These are phyloP conservation scores for Bromus sterilis DNA, from an alignment of 176 grass and related monocot species.

Conservation along the genomic window DNA sequence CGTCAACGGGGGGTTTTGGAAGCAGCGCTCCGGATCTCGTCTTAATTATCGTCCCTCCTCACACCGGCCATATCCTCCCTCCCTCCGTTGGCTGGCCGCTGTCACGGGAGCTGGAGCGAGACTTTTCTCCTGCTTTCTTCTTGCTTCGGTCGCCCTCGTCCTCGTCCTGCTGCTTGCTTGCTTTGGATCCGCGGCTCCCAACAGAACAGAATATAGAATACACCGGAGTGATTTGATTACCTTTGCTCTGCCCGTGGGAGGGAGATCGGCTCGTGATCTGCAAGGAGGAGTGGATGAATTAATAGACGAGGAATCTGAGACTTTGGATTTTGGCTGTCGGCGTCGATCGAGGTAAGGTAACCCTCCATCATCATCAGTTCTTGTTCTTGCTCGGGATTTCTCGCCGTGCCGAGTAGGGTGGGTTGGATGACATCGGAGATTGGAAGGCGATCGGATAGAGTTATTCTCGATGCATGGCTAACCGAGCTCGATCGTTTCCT, in stretches of 20 bases:
- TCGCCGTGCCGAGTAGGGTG: neutral
- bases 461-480: neutral
- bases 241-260: neutral
- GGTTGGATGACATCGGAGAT: neutral
- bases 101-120: neutral
- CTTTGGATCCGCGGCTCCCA: neutral
- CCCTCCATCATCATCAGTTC: neutral
- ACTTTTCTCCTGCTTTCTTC: neutral
- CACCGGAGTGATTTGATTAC: neutral
- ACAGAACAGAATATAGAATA: no score
- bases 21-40: constrained; percentile 11
- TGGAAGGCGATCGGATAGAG: neutral
- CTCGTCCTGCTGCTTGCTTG: neutral
- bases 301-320: neutral
- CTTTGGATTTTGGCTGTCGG: neutral
- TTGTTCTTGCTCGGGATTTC: neutral
- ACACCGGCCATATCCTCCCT: neutral
- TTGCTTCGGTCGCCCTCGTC: neutral
- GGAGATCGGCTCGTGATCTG: neutral
- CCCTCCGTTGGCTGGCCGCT: neutral
- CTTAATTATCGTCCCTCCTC: neutral
- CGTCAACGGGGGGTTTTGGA: constrained; percentile 40
- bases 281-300: constrained; percentile 11
- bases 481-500: neutral
- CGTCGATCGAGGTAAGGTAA: constrained; percentile 10